Evolutionary conservation across 371 early-diverging fungal species (phyloP), one percentile per base, ranked within the genome.

Genomic region (Mortierella sp.): DNA sequence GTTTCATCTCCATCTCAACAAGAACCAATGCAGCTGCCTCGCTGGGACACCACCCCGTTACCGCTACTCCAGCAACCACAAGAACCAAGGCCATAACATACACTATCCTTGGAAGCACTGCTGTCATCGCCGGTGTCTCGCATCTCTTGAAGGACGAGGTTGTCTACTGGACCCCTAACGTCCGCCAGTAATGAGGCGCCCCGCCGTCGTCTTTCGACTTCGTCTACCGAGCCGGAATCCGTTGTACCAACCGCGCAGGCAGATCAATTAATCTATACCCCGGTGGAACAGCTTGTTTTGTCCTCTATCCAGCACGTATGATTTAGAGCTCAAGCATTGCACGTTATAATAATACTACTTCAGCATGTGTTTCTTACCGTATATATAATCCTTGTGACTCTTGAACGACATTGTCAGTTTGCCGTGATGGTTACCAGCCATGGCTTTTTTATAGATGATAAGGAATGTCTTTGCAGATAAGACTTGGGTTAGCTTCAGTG

Each of bases 101-200:
- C 46, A 44, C 62, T 7, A 57, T 69, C 39, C 34, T 69, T 27
- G 61, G 56, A 42, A 50, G 51, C 32, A 55, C 69, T 11, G 62
- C 62, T 34, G 52, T 69, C 41, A 57, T 69, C 28, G 62, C 56
- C 27, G 62, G 69, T 31, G 27, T 55, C 52, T 60, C 69, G 11
- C 32, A 48, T 31, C 44, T 61, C 19, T 50, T 69, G 41, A 69
- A 69, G 62, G 69, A 69, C 27, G 69, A 69, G 57, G 69, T 69
- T 56, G 44, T 69, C 32, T 69, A 69, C 69, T 69, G 69, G 69
- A 69, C 69, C n/a, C 69, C 69, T 7, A 69, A 69, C 56, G 56
- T 51, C 62, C 69, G 69, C 69, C 61, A 61, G 62, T 69, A 69
- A 61, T 61, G 15, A 7, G 44, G 23, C 9, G 6, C 19, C n/a